Percentiles rank a stretch among this genome's conserved stretches.
Evolutionary conservation across 2,329 filamentous ascomycete species (phyloP).

Genomic region (Thielaviopsis punctulata): DNA sequence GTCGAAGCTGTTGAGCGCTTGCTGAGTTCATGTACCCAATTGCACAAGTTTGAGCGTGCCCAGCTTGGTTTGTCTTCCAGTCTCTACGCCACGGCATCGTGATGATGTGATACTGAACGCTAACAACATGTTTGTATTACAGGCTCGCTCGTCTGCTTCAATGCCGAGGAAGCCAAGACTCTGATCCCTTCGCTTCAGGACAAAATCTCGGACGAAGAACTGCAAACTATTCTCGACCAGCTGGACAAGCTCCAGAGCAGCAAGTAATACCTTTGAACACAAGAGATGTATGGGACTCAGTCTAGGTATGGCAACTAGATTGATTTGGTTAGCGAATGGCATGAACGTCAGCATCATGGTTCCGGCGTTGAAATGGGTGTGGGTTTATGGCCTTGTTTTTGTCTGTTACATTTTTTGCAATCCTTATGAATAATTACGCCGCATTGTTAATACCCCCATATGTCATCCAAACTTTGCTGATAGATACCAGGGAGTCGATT

Average conservation of each 20-base stretch:
- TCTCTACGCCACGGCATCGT: no score
- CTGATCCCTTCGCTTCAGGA: constrained; percentile 76
- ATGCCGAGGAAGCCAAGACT: constrained; percentile 88
- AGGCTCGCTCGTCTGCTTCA: constrained; percentile 87
- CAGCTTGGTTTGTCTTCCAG: constrained; percentile 51
- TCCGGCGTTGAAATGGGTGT: constrained; percentile 3
- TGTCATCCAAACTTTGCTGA: no score
- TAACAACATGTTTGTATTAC: constrained; percentile 13
- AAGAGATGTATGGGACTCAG: not conserved
- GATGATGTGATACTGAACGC: no score
- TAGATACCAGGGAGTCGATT: no score
- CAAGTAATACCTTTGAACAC: constrained; percentile 6
- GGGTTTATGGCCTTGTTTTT: not conserved
- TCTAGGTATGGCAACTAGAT: not conserved
- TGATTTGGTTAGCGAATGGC: not conserved
- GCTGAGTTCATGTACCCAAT: constrained; percentile 58
- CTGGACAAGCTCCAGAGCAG: constrained; percentile 56
- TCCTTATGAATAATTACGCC: not conserved
- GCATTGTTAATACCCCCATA: not conserved
- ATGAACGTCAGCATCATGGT: constrained; percentile 1
- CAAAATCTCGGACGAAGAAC: constrained; percentile 79
- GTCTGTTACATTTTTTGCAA: not conserved
- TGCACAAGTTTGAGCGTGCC: constrained; percentile 85
- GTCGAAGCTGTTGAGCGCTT: constrained; percentile 86
- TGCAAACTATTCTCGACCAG: constrained; percentile 79